Percentiles rank a stretch among this genome's conserved stretches.
Conservation (phyloP, 768 basidiomycete genomes). For the Collybia mongolica region DNA sequence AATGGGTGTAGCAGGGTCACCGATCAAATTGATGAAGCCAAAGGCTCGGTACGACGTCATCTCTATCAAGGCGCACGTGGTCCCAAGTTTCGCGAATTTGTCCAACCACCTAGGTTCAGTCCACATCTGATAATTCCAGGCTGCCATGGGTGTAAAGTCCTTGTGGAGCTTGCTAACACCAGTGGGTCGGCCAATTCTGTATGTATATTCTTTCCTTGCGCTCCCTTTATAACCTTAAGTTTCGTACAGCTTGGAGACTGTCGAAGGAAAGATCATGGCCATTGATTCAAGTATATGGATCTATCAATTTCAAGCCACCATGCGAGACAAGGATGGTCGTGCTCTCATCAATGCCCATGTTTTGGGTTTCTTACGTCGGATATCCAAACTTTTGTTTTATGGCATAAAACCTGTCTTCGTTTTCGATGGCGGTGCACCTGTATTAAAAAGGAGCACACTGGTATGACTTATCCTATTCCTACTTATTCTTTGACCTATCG, state of each 20-base stretch:
- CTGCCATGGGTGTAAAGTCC: constrained; percentile 91
- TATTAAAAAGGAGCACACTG: constrained; percentile 84
- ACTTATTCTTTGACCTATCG: not conserved
- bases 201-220: constrained; percentile 23
- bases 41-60: too few species aligned
- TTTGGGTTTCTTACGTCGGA: constrained; percentile 84
- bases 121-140: constrained; percentile 9
- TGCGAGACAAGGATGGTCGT: constrained; percentile 96
- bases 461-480: constrained; percentile 34
- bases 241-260: constrained; percentile 75
- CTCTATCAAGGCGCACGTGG: too few species aligned
- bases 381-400: constrained; percentile 93
- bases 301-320: constrained; percentile 99
- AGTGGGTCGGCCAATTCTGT: constrained; percentile 95
- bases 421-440: constrained; percentile 96
- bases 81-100: too few species aligned
- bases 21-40: too few species aligned
- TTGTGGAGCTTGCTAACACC: constrained; percentile 91
- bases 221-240: not conserved
- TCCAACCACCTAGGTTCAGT: not conserved
- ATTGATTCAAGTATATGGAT: constrained; percentile 99
- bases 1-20: too few species aligned
- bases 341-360: constrained; percentile 92
- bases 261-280: constrained; percentile 93
- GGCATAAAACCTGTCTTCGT: constrained; percentile 99